Percentiles rank a stretch among this genome's conserved stretches.
phyloP scores from a whole-genome alignment of 768 basidiomycete genomes.

The Strobilomyces dryophilus region DNA sequence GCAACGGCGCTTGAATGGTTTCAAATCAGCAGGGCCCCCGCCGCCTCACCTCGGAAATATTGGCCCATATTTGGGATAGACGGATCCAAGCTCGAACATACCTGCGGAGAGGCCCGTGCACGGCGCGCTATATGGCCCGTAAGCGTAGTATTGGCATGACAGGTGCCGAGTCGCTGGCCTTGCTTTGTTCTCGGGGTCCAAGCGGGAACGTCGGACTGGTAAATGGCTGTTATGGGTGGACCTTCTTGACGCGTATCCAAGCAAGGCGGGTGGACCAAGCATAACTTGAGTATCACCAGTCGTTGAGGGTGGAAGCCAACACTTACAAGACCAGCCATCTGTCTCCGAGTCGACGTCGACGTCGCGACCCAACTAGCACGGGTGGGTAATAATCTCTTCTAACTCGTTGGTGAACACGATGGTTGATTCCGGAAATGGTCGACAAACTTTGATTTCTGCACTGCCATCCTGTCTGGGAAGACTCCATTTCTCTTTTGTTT shows the following conservation, averaged over 20 bases:
- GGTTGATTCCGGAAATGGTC: background rate
- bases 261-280: too few relatives aligned
- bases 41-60: constrained; percentile 13
- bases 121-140: background rate
- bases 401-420: too few relatives aligned
- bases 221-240: too few relatives aligned
- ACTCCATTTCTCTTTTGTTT: background rate
- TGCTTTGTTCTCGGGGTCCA: constrained; percentile 18
- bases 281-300: too few relatives aligned
- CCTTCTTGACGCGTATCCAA: too few relatives aligned
- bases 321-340: background rate
- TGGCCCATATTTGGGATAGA: constrained; percentile 2
- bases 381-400: too few relatives aligned
- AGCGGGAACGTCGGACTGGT: background rate
- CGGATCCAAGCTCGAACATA: background rate
- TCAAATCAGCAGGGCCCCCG: background rate
- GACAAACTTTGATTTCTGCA: background rate
- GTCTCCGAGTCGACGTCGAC: background rate
- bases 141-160: constrained; percentile 1
- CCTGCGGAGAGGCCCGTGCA: background rate
- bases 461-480: background rate
- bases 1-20: constrained; percentile 6
- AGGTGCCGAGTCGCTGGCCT: constrained; percentile 12
- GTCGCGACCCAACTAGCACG: too few relatives aligned
- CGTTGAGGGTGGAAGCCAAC: too few relatives aligned